Base-by-base conservation (phyloP, 768 basidiomycete species). In the Boletus rubroflammeus region DNA sequence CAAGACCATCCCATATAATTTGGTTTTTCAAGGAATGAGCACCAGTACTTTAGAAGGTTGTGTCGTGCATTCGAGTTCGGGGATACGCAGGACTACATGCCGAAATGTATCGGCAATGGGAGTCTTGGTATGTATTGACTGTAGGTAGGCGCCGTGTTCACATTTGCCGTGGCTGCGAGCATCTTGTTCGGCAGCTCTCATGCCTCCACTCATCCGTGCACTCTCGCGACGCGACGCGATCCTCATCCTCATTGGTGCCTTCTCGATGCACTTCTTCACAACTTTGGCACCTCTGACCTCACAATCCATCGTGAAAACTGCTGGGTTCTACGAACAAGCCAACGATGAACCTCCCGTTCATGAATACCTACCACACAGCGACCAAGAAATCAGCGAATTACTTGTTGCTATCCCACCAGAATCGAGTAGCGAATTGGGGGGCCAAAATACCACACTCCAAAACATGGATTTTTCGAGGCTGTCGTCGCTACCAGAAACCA, bases 171-270 rank as follows among this genome's bases (percentile, higher is more conserved):
- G 8, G 42, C 25, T 5, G 25, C 28, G 15, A 21, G 17, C 14
- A 9, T 26, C 23, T 41, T 49, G 17, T n/a, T 26, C 10, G 11
- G 13, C 19, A 34, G 11, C 47, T 51, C 13, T 46, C 47, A 77
- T 76, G 72, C 57, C 76, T 46, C 17, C 59, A 9, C 67, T 76
- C 46, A 68, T 76, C 61, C 75, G 77, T 34, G 56, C 72, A 36
- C 63, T 84, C 29, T 75, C 82, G 8, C 72, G 79, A 29, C 75
- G 83, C 31, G 84, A 87, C 70, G 83, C 77, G 19, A 58, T 85
- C 52, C 79, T 86, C 55, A 67, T 86, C 51, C 73, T 84, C 40
- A 56, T 84, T 14, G 85, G 85, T 21, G 84, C 83, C 0, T 70
- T 76, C 17, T 72, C 72, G 21, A 82, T 81, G 77, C 80, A 85